Conservation (phyloP, 2,329 filamentous ascomycete genomes). For the Raffaelea albimanens region DNA sequence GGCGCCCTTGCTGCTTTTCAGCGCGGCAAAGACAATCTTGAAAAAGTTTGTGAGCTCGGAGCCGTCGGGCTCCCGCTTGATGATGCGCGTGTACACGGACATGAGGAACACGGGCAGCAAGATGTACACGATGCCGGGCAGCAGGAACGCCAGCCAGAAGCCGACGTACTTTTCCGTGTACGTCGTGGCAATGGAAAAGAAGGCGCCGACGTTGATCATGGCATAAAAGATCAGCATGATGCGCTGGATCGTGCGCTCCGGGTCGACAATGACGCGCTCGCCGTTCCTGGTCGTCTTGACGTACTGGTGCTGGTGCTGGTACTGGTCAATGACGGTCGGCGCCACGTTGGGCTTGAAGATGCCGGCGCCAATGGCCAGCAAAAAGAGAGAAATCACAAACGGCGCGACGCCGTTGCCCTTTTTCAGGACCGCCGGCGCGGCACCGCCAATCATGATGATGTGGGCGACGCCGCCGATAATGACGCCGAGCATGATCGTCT, state of each 20-base stretch:
- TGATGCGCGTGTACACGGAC: slow-evolving; percentile 47
- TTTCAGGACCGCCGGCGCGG: slow-evolving; percentile 49
- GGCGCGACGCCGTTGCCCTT: slow-evolving; percentile 42
- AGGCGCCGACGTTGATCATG: slow-evolving; percentile 57
- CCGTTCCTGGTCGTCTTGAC: slow-evolving; percentile 20
- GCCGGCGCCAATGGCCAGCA: slow-evolving; percentile 60
- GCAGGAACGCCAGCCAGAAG: slow-evolving; percentile 60
- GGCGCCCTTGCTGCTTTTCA: slow-evolving; percentile 42
- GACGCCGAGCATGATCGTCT: slow-evolving; percentile 49
- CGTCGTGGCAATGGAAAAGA: slow-evolving; percentile 53
- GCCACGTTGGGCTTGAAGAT: slow-evolving; percentile 58
- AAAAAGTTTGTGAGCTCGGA: slow-evolving; percentile 54
- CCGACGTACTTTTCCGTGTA: slow-evolving; percentile 69
- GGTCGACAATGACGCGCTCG: slow-evolving; percentile 36
- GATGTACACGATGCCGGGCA: slow-evolving; percentile 44
- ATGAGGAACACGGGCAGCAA: slow-evolving; percentile 48
- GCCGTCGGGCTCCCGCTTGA: slow-evolving; percentile 49
- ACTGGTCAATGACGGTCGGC: slow-evolving; percentile 34
- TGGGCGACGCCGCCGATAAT: slow-evolving; percentile 53
- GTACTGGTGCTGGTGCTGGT: slow-evolving; percentile 28
- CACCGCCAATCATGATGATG: slow-evolving; percentile 53
- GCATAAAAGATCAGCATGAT: slow-evolving; percentile 46
- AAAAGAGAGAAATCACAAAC: slow-evolving; percentile 52
- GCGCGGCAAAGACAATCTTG: slow-evolving; percentile 42
- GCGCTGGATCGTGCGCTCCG: slow-evolving; percentile 35